phyloP scores from a whole-genome alignment of 2,329 filamentous ascomycete species.

The Paramyrothecium sp. region DNA sequence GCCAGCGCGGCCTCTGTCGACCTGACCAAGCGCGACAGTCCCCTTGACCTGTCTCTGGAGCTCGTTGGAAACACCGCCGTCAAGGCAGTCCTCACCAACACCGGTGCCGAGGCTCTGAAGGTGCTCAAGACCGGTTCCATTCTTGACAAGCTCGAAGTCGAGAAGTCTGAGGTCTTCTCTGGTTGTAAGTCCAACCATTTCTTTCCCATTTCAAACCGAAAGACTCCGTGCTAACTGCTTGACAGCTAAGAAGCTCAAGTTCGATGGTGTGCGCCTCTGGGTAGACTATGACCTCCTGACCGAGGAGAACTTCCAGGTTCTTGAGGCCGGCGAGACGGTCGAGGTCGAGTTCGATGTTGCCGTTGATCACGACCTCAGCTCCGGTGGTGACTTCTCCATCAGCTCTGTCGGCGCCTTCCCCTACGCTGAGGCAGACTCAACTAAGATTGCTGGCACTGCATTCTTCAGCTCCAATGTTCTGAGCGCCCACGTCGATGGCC shows the following conservation, averaged over 20 bases:
- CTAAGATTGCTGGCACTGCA: conserved; percentile 44
- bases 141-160: conserved; percentile 43
- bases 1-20: conserved; percentile 23
- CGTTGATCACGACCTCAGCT: conserved; percentile 43
- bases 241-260: conserved; percentile 28
- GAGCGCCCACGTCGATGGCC: conserved; percentile 52
- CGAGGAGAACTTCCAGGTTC: conserved; percentile 43
- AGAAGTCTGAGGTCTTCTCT: conserved; percentile 46
- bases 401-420: conserved; percentile 51
- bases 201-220: neutral
- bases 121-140: conserved; percentile 48
- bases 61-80: conserved; percentile 43
- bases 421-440: conserved; percentile 45
- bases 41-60: conserved; percentile 36
- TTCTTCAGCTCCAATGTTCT: conserved; percentile 55
- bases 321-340: conserved; percentile 42
- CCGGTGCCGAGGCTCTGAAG: conserved; percentile 38
- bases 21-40: conserved; percentile 11
- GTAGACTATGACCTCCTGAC: conserved; percentile 36
- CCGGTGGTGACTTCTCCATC: conserved; percentile 50
- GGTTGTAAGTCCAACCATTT: conserved; percentile 28
- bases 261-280: conserved; percentile 48
- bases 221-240: conserved; percentile 23
- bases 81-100: conserved; percentile 47
- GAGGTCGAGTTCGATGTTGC: conserved; percentile 49